These are phyloP conservation scores for Chondrus crispus DNA, from an alignment of 23 red algal genomes.

Conservation along the genomic window DNA sequence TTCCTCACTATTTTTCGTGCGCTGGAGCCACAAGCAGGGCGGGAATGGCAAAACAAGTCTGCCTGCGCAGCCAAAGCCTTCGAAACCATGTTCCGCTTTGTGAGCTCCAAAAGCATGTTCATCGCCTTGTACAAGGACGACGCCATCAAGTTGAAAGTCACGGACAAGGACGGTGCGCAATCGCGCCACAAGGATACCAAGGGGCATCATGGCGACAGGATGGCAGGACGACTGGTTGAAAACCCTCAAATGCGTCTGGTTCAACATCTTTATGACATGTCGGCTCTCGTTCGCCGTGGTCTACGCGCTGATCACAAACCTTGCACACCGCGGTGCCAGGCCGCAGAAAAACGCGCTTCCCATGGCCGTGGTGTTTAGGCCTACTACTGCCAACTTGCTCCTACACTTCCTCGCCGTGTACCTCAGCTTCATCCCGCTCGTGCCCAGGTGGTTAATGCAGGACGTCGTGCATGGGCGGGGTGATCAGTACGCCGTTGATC, in stretches of 20 bases:
- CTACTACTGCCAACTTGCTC: neutral
- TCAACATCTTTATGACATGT: conserved; percentile 13
- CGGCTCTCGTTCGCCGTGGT: conserved; percentile 35
- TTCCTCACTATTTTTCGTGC: neutral
- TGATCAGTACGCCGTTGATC: conserved; percentile 50
- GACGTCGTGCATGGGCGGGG: conserved; percentile 53
- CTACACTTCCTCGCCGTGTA: conserved; percentile 24
- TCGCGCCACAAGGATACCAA: neutral
- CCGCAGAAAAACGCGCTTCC: neutral
- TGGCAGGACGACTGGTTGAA: too few relatives aligned
- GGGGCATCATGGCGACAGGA: neutral
- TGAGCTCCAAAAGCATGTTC: conserved; percentile 23
- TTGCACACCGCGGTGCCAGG: neutral
- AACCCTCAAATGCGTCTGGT: conserved; percentile 43
- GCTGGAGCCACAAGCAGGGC: neutral
- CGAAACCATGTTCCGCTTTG: conserved; percentile 42
- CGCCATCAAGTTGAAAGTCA: conserved; percentile 27
- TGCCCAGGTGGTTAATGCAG: conserved; percentile 41
- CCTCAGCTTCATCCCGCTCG: conserved; percentile 28
- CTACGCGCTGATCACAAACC: neutral
- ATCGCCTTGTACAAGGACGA: neutral
- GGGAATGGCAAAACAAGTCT: conserved; percentile 6
- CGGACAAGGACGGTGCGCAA: neutral
- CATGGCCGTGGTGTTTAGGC: conserved; percentile 31
- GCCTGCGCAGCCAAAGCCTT: neutral